These are phyloP conservation scores for Pisolithus orientalis DNA, from an alignment of 768 basidiomycete genomes.

Conservation along the genomic window DNA sequence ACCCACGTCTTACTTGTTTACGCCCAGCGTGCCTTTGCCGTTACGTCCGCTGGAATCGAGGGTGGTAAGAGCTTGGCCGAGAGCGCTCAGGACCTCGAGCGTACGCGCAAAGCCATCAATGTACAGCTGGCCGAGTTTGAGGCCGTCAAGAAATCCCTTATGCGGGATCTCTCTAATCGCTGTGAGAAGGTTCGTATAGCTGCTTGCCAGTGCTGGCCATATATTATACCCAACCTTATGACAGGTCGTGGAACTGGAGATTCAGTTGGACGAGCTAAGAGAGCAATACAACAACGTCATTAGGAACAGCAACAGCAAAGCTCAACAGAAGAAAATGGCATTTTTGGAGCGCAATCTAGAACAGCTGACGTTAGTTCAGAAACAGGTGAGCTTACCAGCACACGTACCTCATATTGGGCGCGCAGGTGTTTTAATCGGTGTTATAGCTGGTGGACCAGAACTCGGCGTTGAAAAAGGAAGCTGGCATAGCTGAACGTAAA, in stretches of 20 bases:
- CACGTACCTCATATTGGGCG: background rate
- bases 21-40: slow-evolving; percentile 87
- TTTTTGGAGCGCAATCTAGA: slow-evolving; percentile 96
- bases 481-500: slow-evolving; percentile 94
- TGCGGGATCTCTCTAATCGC: slow-evolving; percentile 98
- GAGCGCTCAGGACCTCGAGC: slow-evolving; percentile 94
- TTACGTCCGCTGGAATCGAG: slow-evolving; percentile 94
- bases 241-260: slow-evolving; percentile 97
- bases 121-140: slow-evolving; percentile 99
- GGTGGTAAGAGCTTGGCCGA: slow-evolving; percentile 96
- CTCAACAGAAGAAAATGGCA: slow-evolving; percentile 99
- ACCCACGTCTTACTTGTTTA: slow-evolving; percentile 1
- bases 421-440: slow-evolving; percentile 12
- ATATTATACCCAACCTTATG: slow-evolving; percentile 6
- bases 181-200: slow-evolving; percentile 82
- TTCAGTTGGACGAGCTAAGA: slow-evolving; percentile 96
- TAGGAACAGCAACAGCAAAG: slow-evolving; percentile 95
- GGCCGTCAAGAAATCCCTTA: slow-evolving; percentile 95
- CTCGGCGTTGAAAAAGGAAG: slow-evolving; percentile 93
- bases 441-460: slow-evolving; percentile 95
- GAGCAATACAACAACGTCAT: slow-evolving; percentile 99
- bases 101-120: slow-evolving; percentile 93
- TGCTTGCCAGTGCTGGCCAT: slow-evolving; percentile 5
- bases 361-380: slow-evolving; percentile 92
- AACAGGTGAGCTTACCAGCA: slow-evolving; percentile 58